Conservation (phyloP, 768 basidiomycete genomes). For the Lactifluus pinguis region DNA sequence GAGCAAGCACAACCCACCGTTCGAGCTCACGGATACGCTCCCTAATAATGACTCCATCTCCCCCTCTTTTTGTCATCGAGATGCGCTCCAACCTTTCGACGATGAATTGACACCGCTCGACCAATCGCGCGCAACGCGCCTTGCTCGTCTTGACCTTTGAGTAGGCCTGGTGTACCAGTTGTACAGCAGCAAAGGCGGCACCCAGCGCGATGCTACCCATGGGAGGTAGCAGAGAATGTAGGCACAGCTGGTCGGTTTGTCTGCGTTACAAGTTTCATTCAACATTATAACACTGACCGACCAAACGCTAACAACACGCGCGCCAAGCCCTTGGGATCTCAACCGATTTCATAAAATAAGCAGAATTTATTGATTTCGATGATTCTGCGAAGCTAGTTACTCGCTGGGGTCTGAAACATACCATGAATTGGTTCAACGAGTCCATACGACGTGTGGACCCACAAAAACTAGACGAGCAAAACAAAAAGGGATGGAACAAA, state of each 20-base stretch:
- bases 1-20: neutral
- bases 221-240: neutral
- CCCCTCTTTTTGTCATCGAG: neutral
- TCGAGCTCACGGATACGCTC: constrained; percentile 15
- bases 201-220: constrained; percentile 15
- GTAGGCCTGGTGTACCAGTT: constrained; percentile 18
- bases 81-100: constrained; percentile 15
- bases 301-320: neutral
- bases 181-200: constrained; percentile 17
- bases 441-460: constrained; percentile 5
- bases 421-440: neutral
- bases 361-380: neutral
- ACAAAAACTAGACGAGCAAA: neutral
- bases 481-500: constrained; percentile 1
- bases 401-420: neutral
- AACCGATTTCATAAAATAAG: neutral
- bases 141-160: constrained; percentile 17
- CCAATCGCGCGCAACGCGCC: constrained; percentile 18
- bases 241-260: neutral
- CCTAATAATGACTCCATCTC: neutral
- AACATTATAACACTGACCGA: neutral
- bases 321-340: neutral
- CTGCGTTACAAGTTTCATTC: neutral
- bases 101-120: constrained; percentile 17
- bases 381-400: neutral